These are phyloP conservation scores for Penicillium sp. DNA, from an alignment of 2,329 filamentous ascomycete species.

Conservation along the genomic window DNA sequence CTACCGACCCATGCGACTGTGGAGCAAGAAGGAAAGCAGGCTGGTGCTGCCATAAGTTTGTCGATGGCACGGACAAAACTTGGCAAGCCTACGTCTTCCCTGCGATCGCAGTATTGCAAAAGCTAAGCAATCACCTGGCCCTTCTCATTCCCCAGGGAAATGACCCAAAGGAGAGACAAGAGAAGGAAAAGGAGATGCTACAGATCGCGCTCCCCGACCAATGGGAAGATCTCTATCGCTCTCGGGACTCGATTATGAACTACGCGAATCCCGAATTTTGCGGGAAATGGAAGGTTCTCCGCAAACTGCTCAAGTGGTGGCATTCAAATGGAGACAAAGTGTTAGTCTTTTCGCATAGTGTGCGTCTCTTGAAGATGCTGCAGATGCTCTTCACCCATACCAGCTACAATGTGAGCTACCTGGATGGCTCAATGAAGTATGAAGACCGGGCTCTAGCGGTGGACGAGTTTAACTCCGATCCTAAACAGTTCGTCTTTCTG, in stretches of 20 bases:
- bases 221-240: constrained; percentile 72
- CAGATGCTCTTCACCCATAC: constrained; percentile 84
- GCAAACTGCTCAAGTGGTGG: constrained; percentile 86
- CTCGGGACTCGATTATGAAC: constrained; percentile 74
- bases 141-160: constrained; percentile 70
- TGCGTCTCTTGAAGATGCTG: constrained; percentile 79
- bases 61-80: constrained; percentile 59
- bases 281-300: constrained; percentile 93
- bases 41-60: constrained; percentile 70
- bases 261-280: constrained; percentile 88
- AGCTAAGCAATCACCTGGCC: constrained; percentile 89
- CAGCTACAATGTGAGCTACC: constrained; percentile 84
- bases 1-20: constrained; percentile 69
- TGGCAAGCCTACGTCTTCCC: constrained; percentile 85
- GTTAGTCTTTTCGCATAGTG: constrained; percentile 90
- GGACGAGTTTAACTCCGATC: constrained; percentile 86
- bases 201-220: constrained; percentile 70
- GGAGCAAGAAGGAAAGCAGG: constrained; percentile 69
- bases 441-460: constrained; percentile 80
- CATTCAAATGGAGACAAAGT: constrained; percentile 88
- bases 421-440: constrained; percentile 81
- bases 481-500: constrained; percentile 86
- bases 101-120: constrained; percentile 76
- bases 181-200: constrained; percentile 73
- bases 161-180: constrained; percentile 69